Base-by-base conservation (phyloP, 2,329 filamentous ascomycete genomes). In the Sporothrix brunneoviolacea region DNA sequence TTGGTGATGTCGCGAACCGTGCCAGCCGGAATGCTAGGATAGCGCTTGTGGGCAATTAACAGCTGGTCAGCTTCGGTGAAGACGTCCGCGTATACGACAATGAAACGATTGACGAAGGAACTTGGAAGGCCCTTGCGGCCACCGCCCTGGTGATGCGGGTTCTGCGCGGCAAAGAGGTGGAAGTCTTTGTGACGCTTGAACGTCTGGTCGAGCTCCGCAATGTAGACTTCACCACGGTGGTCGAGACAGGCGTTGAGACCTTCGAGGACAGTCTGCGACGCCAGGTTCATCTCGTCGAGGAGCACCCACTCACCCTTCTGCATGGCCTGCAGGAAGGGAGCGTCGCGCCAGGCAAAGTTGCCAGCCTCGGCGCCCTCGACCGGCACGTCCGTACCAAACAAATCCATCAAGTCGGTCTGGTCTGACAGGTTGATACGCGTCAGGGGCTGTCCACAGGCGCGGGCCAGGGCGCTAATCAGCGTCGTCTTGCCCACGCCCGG, bases 401-500 rank as follows among this genome's bases (percentile, higher is more conserved):
- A 73, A 64, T 98, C 93, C 79, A 97, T 96, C 44, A 98, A 72
- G 66, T 98, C 93, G 0, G 94, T 98, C 68, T 98, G 93, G 60
- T 98, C 93, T 0, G 93, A 97, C 53, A 99, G 74, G 62, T 99
- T 99, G 68, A 99, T 96, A 60, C 93, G 80, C 1, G 90, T 95
- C 55, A 99, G 70, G 8, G 87, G 85, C 55, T 84, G 84, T 5
- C 91, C 89, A 56, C 88, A 86, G 4, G 84, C 83, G 58, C 80
- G 79, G 2, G 94, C 87, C 40, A 98, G 73, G 1, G 93, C 91
- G 40, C 86, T 84, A 19, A 99, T 82, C 13, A 99, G 76, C 2
- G 91, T 95, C 0, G 93, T 99, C 71, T 98, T 99, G 50, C 93
- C 93, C 19, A 99, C 93, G 64, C 93, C 93, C n/a, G 93, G 93